Evolutionary conservation across 257 asterid species (phyloP), one percentile per base, ranked within the genome.

Genomic region (Anisodus tanguticus): DNA sequence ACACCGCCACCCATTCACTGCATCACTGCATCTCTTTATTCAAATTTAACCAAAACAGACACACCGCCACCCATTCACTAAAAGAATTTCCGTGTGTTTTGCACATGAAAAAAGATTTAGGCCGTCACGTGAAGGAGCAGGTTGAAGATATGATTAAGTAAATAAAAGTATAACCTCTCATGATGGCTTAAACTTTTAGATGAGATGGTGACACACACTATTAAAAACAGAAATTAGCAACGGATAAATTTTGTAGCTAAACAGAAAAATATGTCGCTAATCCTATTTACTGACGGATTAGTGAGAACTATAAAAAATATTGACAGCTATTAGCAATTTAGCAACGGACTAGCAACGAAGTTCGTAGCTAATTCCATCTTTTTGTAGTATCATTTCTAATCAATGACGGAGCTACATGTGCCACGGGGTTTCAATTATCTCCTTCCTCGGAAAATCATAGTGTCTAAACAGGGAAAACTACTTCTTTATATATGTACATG

Each of bases 11-110:
- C n/a, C 60, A 49, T 22, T 74, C 9, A 47, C 60, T 11, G 86
- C 79, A 63, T 62, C 79, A 15, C 86, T 77, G 77, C 86, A 84
- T 77, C 83, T 63, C 83, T 64, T 17, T 66, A 60, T 77, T 84
- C 77, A 26, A 74, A 37, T 59, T 70, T 45, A 22, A 62, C 51
- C 31, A 22, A 47, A 45, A 45, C 2, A 19, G 6, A 19, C 41
- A 19, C 43, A 70, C 16, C 8, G n/a, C 0, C 43, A 74, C 2
- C n/a, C 60, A 49, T 22, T 74, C 9, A 47, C 60, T 11, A 49
- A 49, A 74, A 19, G 60, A 74, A 74, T 74, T 47, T 19, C 7
- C 10, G 1, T 15, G 17, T 72, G 3, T 8, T 45, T 45, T 0
- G 5, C 41, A n/a, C 39, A 19, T 72, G 59, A 45, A 45, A 72